Evolutionary conservation across 2,329 filamentous ascomycete genomes (phyloP).

Genomic region (Colletotrichum sp.): DNA sequence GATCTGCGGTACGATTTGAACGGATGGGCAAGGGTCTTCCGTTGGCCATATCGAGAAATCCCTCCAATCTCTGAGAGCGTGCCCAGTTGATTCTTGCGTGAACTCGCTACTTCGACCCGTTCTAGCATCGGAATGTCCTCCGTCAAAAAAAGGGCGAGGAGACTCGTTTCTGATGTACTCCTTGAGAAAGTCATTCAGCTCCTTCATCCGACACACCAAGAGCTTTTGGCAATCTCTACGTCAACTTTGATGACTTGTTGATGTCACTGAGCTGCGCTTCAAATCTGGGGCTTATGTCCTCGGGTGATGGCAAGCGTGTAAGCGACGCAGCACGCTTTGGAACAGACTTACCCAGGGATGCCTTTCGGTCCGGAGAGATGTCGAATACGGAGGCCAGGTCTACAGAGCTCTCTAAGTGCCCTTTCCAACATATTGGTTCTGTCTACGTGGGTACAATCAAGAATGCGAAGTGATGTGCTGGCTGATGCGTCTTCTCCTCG

Average conservation of each 20-base stretch:
- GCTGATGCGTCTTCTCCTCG: background rate
- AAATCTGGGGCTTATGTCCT: background rate
- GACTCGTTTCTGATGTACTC: background rate
- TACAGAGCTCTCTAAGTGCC: background rate
- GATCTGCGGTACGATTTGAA: background rate
- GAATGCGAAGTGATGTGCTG: background rate
- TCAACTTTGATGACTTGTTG: background rate
- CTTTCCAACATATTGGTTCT: background rate
- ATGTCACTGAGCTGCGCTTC: background rate
- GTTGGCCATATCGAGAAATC: background rate
- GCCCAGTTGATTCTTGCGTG: background rate
- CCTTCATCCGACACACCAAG: background rate
- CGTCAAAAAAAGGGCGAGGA: background rate
- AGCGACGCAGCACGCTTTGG: background rate
- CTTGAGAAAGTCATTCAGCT: background rate
- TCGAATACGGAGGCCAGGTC: background rate
- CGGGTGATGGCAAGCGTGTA: background rate
- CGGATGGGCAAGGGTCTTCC: background rate
- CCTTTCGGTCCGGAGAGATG: background rate
- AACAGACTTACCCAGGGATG: background rate
- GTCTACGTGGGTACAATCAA: background rate
- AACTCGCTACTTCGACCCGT: background rate
- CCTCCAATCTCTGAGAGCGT: background rate
- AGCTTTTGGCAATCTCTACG: background rate
- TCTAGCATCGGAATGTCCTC: background rate